A percentile compares a stretch with the other conserved stretches of the same genome.
These are phyloP conservation scores for Aspergillus unguis DNA, from an alignment of 2,329 filamentous ascomycete genomes.

Conservation along the genomic window DNA sequence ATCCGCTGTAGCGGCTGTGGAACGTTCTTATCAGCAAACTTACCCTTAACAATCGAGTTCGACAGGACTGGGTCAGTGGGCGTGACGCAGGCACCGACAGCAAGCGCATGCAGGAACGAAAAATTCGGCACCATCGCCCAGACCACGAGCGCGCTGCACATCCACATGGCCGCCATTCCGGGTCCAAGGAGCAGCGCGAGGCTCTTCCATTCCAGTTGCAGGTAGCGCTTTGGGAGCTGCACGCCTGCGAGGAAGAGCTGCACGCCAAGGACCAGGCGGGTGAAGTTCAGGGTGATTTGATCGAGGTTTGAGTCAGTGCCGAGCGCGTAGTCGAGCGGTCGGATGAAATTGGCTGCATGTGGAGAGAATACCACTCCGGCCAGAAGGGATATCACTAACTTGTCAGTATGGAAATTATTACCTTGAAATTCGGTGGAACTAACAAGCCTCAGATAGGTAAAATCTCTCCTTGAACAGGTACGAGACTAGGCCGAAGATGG, in stretches of 20 bases:
- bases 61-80: slow-evolving; percentile 86
- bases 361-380: slow-evolving; percentile 77
- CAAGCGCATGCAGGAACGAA: slow-evolving; percentile 72
- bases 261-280: slow-evolving; percentile 80
- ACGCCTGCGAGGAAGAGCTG: slow-evolving; percentile 87
- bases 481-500: slow-evolving; percentile 84
- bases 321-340: slow-evolving; percentile 70
- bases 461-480: slow-evolving; percentile 86
- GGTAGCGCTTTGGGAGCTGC: slow-evolving; percentile 79
- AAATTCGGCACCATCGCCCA: slow-evolving; percentile 72
- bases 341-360: slow-evolving; percentile 70
- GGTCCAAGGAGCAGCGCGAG: slow-evolving; percentile 73
- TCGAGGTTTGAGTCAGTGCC: slow-evolving; percentile 59
- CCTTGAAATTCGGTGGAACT: slow-evolving; percentile 36
- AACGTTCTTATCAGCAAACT: slow-evolving; percentile 87
- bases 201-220: slow-evolving; percentile 73
- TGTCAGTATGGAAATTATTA: background rate
- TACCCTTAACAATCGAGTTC: slow-evolving; percentile 88
- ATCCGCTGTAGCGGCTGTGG: slow-evolving; percentile 77
- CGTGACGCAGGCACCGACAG: slow-evolving; percentile 81
- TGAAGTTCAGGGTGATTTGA: slow-evolving; percentile 76
- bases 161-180: slow-evolving; percentile 84
- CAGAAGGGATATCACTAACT: slow-evolving; percentile 74
- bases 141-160: slow-evolving; percentile 72
- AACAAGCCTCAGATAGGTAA: slow-evolving; percentile 86